Evolutionary conservation across 2,329 filamentous ascomycete species (phyloP), one percentile per base, ranked within the genome.

Genomic region (Fusarium oxysporum): DNA sequence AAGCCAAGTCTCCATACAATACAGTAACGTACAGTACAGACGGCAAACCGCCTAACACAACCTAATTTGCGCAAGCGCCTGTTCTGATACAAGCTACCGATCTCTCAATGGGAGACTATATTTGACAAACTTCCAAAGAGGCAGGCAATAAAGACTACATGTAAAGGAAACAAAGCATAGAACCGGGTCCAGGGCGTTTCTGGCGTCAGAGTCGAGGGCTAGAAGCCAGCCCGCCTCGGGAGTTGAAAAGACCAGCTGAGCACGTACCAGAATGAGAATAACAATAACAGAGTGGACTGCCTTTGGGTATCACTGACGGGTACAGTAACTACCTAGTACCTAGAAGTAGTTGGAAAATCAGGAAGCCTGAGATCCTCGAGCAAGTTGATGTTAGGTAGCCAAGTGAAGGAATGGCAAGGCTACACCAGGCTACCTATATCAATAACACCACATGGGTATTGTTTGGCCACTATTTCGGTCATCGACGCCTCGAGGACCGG

Each of bases 121-220:
- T 33, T 28, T 19, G 45, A 53, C 41, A 60, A 48, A 47, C 59
- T 45, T 62, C 21, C 17, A 62, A 60, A 54, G 12, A 54, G 21
- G 33, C 50, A 40, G 35, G 50, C 37, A 57, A 50, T 43, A 35
- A 51, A n/a, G 60, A 28, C 44, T 45, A 8, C 21, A 50, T 28
- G 23, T 32, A 41, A 47, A 62, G 32, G 40, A 73, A 62, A 45
- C 54, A 51, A 72, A 61, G 54, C 45, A 55, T 30, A 33, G 62
- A 64, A 62, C 30, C 38, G 38, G 53, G 56, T 38, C 65, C 47
- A 68, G 65, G 43, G 65, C 56, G 53, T 57, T 70, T 67, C 58
- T 72, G 69, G 65, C 47, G 54, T 62, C 28, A 73, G 72, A 73
- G 70, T 62, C 50, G 61, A 73, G 50, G 65, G 56, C 51, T 51